These are phyloP conservation scores for Mycena epipterygia DNA, from an alignment of 768 basidiomycete species.

Conservation along the genomic window DNA sequence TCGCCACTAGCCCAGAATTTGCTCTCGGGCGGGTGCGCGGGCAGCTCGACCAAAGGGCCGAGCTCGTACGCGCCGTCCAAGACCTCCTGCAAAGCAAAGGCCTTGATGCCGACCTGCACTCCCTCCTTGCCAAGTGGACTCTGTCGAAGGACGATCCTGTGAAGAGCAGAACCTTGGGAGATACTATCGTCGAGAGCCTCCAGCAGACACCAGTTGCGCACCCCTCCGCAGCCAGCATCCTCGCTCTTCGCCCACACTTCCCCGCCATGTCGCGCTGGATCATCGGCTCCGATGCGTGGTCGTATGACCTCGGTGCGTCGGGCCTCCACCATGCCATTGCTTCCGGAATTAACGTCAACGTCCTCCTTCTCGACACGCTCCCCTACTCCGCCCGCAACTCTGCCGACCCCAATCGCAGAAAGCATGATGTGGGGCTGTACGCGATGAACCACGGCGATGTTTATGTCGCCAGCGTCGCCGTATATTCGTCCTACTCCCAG, in stretches of 20 bases:
- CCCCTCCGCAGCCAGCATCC: conserved; percentile 66
- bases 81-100: conserved; percentile 69
- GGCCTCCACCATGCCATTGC: conserved; percentile 96
- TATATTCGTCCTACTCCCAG: conserved; percentile 96
- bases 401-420: conserved; percentile 80
- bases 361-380: conserved; percentile 93
- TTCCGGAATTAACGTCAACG: conserved; percentile 92
- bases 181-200: conserved; percentile 67
- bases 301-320: conserved; percentile 95
- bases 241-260: conserved; percentile 74
- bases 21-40: conserved; percentile 93
- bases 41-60: conserved; percentile 79
- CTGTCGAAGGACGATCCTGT: conserved; percentile 77
- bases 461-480: conserved; percentile 94
- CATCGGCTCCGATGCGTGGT: conserved; percentile 98
- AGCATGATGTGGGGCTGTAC: conserved; percentile 97
- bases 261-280: conserved; percentile 90
- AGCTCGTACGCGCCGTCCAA: conserved; percentile 75
- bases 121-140: conserved; percentile 84
- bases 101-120: conserved; percentile 71
- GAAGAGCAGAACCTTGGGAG: conserved; percentile 72
- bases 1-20: conserved; percentile 94
- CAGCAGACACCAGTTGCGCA: conserved; percentile 55
- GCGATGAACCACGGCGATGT: conserved; percentile 99
- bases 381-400: conserved; percentile 87